Conservation (phyloP, 148 eudicot genomes). For the Talinum fruticosum region DNA sequence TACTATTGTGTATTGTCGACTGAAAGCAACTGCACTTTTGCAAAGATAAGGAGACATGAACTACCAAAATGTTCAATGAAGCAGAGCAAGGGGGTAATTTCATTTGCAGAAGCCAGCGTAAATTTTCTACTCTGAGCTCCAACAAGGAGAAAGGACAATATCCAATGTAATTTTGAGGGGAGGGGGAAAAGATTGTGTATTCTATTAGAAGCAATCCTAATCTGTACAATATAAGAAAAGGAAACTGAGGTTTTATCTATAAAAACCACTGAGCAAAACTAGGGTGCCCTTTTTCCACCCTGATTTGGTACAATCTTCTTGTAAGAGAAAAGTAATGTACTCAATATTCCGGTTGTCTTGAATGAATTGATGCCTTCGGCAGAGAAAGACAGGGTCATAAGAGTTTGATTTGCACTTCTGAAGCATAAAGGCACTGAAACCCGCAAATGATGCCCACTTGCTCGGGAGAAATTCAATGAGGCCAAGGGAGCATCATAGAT, state of each 20-base stretch:
- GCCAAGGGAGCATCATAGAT: constrained; percentile 4
- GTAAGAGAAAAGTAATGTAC: constrained; percentile 29
- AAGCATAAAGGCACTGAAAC: constrained; percentile 15
- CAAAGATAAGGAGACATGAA: neutral
- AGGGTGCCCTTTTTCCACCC: constrained; percentile 38
- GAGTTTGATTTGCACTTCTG: constrained; percentile 18
- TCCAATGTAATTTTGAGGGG: constrained; percentile 13
- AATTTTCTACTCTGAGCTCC: constrained; percentile 7
- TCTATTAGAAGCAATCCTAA: constrained; percentile 40
- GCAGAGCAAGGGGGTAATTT: neutral
- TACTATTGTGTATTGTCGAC: neutral
- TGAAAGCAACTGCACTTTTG: neutral
- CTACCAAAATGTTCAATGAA: constrained; percentile 2
- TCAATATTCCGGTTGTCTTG: constrained; percentile 17
- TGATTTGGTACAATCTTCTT: constrained; percentile 42
- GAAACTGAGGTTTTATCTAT: constrained; percentile 32
- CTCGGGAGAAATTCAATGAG: neutral
- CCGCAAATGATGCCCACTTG: constrained; percentile 7
- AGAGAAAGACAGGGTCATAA: constrained; percentile 13
- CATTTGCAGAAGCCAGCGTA: constrained; percentile 15
- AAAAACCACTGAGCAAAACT: constrained; percentile 45
- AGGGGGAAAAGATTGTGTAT: constrained; percentile 25
- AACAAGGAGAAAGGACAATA: constrained; percentile 7
- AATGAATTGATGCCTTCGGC: constrained; percentile 17
- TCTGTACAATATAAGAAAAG: constrained; percentile 52